Evolutionary conservation across 2,329 filamentous ascomycete genomes (phyloP).

Genomic region (Neoascochyta sp.): DNA sequence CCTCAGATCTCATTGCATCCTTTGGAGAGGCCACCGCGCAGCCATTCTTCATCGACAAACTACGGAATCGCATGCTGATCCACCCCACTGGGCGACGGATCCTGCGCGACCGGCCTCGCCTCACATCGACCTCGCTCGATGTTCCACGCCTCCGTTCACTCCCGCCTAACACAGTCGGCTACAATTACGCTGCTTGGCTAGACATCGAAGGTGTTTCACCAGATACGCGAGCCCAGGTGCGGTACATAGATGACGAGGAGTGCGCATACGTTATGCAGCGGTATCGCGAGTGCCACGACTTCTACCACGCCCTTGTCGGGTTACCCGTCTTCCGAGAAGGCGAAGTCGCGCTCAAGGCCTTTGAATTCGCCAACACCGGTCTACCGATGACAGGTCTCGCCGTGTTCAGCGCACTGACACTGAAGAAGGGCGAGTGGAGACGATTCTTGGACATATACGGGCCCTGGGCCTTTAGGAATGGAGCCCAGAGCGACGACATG

Average conservation of each 20-base stretch:
- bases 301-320: slow-evolving; percentile 92
- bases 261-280: slow-evolving; percentile 98
- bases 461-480: slow-evolving; percentile 88
- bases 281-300: slow-evolving; percentile 95
- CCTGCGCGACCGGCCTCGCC: slow-evolving; percentile 81
- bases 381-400: slow-evolving; percentile 93
- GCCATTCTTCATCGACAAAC: slow-evolving; percentile 89
- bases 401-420: slow-evolving; percentile 64
- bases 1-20: slow-evolving; percentile 80
- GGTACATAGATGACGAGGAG: slow-evolving; percentile 91
- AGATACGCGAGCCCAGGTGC: slow-evolving; percentile 76
- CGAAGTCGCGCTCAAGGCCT: slow-evolving; percentile 94
- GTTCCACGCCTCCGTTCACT: slow-evolving; percentile 68
- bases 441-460: slow-evolving; percentile 73
- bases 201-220: slow-evolving; percentile 90
- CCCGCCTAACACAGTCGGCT: slow-evolving; percentile 70
- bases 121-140: slow-evolving; percentile 69
- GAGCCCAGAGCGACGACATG: slow-evolving; percentile 69
- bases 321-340: slow-evolving; percentile 90
- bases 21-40: slow-evolving; percentile 93
- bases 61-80: slow-evolving; percentile 87
- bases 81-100: slow-evolving; percentile 83
- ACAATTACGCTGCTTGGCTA: slow-evolving; percentile 84
- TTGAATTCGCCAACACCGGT: slow-evolving; percentile 92
- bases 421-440: slow-evolving; percentile 61